A percentile compares a stretch with the other conserved stretches of the same genome.
Evolutionary conservation across 2,329 filamentous ascomycete species (phyloP).

Genomic region (Penicillium thymicola): DNA sequence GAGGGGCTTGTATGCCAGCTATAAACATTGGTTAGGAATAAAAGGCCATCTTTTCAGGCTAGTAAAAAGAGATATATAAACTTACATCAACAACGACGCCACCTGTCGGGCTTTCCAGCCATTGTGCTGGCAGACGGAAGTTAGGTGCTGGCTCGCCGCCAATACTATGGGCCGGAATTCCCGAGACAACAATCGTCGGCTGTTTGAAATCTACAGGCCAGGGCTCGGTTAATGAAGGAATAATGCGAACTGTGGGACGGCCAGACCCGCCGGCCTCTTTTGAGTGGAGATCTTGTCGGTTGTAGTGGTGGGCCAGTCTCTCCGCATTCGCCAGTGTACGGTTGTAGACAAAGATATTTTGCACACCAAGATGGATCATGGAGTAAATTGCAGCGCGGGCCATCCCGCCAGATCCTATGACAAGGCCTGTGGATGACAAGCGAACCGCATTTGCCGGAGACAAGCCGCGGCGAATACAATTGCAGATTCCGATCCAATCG

Average conservation of each 20-base stretch:
- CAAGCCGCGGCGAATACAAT: conserved; percentile 67
- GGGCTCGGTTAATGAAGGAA: conserved; percentile 28
- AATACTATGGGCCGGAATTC: conserved; percentile 39
- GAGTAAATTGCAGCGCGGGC: conserved; percentile 43
- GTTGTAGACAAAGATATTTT: conserved; percentile 40
- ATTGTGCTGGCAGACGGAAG: conserved; percentile 35
- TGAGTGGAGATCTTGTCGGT: conserved; percentile 29
- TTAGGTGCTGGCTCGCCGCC: conserved; percentile 35
- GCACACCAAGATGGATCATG: conserved; percentile 39
- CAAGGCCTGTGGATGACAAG: conserved; percentile 54
- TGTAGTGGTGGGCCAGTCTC: conserved; percentile 37
- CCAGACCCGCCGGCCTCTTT: conserved; percentile 15
- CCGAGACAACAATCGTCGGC: conserved; percentile 39
- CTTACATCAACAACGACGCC: conserved; percentile 42
- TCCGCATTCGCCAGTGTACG: conserved; percentile 36
- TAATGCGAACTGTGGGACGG: conserved; percentile 27
- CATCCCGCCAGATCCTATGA: conserved; percentile 60
- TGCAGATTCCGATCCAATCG: conserved; percentile 75
- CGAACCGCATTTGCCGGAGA: conserved; percentile 68
- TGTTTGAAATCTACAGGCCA: conserved; percentile 37
- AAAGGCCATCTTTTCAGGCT: not conserved
- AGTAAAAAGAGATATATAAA: not conserved
- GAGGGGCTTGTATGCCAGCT: conserved; percentile 42
- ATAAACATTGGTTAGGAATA: conserved; percentile 1
- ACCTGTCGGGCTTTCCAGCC: conserved; percentile 40